phyloP scores from a whole-genome alignment of 768 basidiomycete genomes.

The Gloeopeniophorella convolvens region DNA sequence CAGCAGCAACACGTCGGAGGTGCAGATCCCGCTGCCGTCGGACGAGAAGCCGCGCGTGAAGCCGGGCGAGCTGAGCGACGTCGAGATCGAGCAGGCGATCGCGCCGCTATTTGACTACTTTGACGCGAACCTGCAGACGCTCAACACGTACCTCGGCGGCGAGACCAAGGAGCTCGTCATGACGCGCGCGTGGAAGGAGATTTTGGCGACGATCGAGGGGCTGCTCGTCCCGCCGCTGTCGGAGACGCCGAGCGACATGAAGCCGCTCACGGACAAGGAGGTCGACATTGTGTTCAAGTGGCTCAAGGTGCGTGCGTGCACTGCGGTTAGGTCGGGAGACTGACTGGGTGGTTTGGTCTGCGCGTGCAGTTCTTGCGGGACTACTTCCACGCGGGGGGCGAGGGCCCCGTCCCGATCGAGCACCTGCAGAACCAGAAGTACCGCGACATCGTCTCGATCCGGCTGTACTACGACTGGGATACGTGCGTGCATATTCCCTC shows the following conservation, averaged over 20 bases:
- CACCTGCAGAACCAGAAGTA: conserved; percentile 91
- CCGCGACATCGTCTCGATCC: conserved; percentile 81
- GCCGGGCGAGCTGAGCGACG: conserved; percentile 80
- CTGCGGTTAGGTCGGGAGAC: too few species aligned
- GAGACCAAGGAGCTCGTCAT: conserved; percentile 88
- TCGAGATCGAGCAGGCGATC: conserved; percentile 92
- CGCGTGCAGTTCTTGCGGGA: conserved; percentile 76
- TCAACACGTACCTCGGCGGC: conserved; percentile 83
- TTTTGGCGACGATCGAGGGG: conserved; percentile 77
- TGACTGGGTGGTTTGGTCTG: too few species aligned
- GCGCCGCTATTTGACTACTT: conserved; percentile 92
- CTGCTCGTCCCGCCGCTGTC: conserved; percentile 88
- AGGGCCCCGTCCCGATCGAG: conserved; percentile 83
- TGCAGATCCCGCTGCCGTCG: conserved; percentile 68
- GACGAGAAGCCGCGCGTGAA: conserved; percentile 72
- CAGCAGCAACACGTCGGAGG: conserved; percentile 54
- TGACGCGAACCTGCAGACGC: conserved; percentile 83
- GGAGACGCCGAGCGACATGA: conserved; percentile 82
- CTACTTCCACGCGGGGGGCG: conserved; percentile 92
- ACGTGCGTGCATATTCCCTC: conserved; percentile 48
- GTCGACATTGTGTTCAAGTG: conserved; percentile 99
- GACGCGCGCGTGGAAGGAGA: conserved; percentile 93
- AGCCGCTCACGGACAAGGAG: conserved; percentile 89
- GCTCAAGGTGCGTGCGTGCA: conserved; percentile 78
- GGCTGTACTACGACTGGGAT: conserved; percentile 94